Evolutionary conservation across 78 protist species (phyloP), one percentile per base, ranked within the genome.

Genomic region (Goniomonas avonlea): DNA sequence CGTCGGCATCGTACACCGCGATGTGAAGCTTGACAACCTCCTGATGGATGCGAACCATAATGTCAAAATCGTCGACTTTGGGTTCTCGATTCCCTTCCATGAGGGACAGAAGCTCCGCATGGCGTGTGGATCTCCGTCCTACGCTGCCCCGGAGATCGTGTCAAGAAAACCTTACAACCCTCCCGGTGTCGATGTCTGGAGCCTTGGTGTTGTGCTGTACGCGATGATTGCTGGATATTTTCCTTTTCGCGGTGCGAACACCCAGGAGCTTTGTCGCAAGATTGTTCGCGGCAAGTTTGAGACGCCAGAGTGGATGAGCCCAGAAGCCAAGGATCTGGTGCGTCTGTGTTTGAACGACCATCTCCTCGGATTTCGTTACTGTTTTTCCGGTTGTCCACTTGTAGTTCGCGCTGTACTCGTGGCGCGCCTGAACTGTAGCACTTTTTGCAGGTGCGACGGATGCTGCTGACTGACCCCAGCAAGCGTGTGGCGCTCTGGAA

Each of bases 141-240:
- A 86, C 77, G 79, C 87, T 7, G 86, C 86, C 7, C 90, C 90
- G 0, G 90, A 86, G 39, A 76, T 86, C 23, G 39, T 82, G 25
- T 47, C 21, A 9, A 58, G 84, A 0, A 2, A 8, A 45, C 38
- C 37, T 38, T 82, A 82, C 70, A 65, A 40, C 38, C 79, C 79
- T 7, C 75, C 18, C 5, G 31, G 48, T 41, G 76, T 70, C 5
- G 89, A 85, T 27, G 55, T 85, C 55, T 85, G 89, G 89, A 63
- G 71, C 45, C 71, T 63, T 27, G 89, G 89, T 20, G 85, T 85
- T n/a, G 70, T 73, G 27, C 50, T 85, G n/a, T 85, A 45, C 48
- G 85, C 83, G 8, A 31, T 85, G 48, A 37, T 81, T 4, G 71
- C 65, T 58, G 89, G 89, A 1, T 48, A 31, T 48, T 73, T 85